Conservation (phyloP, 2,329 filamentous ascomycete species). For the Alternaria triticina region DNA sequence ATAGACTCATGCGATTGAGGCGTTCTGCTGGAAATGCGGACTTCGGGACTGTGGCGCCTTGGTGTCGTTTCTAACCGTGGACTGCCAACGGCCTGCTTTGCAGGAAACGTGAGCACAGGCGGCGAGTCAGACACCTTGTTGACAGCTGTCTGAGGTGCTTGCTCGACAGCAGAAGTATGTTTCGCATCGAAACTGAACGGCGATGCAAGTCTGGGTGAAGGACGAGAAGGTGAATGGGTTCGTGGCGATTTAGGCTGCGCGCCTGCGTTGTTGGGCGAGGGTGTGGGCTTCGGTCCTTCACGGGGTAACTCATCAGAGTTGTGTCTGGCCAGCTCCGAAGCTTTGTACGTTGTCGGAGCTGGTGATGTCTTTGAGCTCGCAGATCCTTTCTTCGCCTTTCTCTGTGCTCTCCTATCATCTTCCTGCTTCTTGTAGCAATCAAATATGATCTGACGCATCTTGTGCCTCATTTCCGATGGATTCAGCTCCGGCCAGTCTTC, state of each 20-base stretch:
- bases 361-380: not conserved
- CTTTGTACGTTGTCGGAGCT: not conserved
- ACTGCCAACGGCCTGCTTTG: not conserved
- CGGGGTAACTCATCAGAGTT: not conserved
- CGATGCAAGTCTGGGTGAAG: conserved; percentile 15
- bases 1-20: not conserved
- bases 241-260: not conserved
- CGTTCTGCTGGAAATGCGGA: conserved; percentile 7
- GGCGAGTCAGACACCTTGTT: conserved; percentile 6
- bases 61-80: not conserved
- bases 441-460: conserved; percentile 72
- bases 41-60: conserved; percentile 13
- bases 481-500: conserved; percentile 62
- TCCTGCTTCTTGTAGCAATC: conserved; percentile 61
- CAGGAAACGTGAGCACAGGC: not conserved
- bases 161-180: not conserved
- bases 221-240: not conserved
- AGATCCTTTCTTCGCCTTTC: conserved; percentile 19
- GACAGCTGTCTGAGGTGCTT: not conserved
- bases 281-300: not conserved
- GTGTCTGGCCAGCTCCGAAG: not conserved
- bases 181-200: conserved; percentile 10
- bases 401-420: conserved; percentile 13
- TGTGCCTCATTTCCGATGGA: conserved; percentile 65
- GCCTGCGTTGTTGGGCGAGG: not conserved